Evolutionary conservation across 306 rosid species (phyloP), one percentile per base, ranked within the genome.

Genomic region (Sindora glabra): DNA sequence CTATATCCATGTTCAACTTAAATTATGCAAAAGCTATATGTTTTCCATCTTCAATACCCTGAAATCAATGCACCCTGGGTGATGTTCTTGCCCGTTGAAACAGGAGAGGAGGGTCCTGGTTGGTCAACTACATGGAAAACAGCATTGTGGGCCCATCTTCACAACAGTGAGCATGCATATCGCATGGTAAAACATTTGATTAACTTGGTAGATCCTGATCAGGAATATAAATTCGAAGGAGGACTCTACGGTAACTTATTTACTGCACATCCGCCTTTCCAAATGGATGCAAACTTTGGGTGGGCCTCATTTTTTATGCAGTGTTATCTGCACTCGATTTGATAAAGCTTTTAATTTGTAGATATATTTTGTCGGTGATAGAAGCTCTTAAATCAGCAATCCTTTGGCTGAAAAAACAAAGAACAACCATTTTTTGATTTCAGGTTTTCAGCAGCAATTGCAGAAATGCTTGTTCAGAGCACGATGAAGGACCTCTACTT

Each of bases 101-200:
- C 79, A 92, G 96, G 98, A 58, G 96, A 83, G 46, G 98, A 92
- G 1, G 96, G 98, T 68, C 96, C 98, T n/a, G 98, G 95, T 53
- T 92, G 98, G 98, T 92, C 98, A 27, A 88, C 98, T 38, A 72
- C 81, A 26, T 92, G 98, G 96, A 88, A 88, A 74, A 75, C 74
- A 38, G 77, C 94, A 30, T 47, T 86, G 45, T 86, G 98, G 96
- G 95, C 98, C 24, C 89, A 82, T 40, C 96, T 88, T 70, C 88
- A 74, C 64, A 83, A 78, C 75, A 81, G 90, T 40, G 96, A 88
- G 83, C 96, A 83, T 12, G 89, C 96, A 0, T 88, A 88, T 65
- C 88, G 82, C 30, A 92, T 92, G 98, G 78, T 92, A 69, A 91
- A 87, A 70, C 96, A 83, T 72, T 76, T 91, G 76, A 64, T 91